Conservation (phyloP, 2,329 filamentous ascomycete species). For the Gaeumannomyces sp. region DNA sequence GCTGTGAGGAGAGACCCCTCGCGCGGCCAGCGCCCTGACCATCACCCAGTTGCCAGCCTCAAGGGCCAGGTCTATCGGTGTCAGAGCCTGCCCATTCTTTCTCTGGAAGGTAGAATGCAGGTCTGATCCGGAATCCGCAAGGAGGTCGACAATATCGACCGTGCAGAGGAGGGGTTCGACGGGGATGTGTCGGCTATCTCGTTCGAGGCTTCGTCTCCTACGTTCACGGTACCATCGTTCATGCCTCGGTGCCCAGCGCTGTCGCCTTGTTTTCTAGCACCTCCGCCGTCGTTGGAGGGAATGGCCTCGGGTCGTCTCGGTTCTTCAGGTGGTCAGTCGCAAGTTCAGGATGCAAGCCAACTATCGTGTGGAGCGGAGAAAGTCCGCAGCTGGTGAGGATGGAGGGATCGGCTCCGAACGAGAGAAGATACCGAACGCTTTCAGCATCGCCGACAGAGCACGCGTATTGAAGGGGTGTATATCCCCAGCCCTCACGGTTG, state of each 20-base stretch:
- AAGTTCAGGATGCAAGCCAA: not conserved
- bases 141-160: not conserved
- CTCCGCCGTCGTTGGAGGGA: not conserved
- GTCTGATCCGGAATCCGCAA: not conserved
- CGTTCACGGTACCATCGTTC: too few species aligned
- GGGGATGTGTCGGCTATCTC: not conserved
- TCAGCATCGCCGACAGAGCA: not conserved
- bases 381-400: not conserved
- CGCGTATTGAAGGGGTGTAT: not conserved
- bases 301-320: too few species aligned
- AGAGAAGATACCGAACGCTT: not conserved
- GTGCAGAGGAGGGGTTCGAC: not conserved
- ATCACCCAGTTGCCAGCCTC: not conserved
- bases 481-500: not conserved
- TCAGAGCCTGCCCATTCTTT: not conserved
- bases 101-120: not conserved
- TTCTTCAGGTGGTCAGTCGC: not conserved
- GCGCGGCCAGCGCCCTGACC: not conserved
- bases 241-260: too few species aligned
- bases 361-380: not conserved
- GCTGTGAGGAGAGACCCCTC: not conserved
- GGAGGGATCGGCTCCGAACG: not conserved
- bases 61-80: not conserved
- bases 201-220: too few species aligned
- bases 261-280: not conserved